Conservation (phyloP, 257 asterid species). For the Solanum chiquidenum region DNA sequence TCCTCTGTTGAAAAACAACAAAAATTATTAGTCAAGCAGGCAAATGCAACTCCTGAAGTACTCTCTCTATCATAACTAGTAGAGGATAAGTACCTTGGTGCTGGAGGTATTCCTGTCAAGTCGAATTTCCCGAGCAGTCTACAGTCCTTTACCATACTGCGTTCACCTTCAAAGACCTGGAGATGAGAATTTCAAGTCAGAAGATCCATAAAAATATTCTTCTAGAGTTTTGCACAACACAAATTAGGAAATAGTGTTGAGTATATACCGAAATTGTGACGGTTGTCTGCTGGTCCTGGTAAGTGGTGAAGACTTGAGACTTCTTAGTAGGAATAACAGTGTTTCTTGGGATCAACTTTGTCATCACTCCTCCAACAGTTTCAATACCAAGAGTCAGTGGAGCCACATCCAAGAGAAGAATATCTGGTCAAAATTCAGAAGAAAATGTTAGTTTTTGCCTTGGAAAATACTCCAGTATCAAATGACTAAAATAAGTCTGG, state of each 20-base stretch:
- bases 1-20: conserved; percentile 34
- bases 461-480: neutral
- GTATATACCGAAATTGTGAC: conserved; percentile 58
- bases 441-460: neutral
- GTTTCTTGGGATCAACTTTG: conserved; percentile 85
- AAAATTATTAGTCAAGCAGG: neutral
- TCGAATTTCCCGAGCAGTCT: conserved; percentile 78
- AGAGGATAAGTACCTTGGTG: conserved; percentile 40
- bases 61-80: neutral
- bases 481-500: neutral
- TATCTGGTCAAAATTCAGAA: conserved; percentile 21
- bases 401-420: conserved; percentile 84
- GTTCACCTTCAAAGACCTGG: conserved; percentile 81
- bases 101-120: conserved; percentile 63
- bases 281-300: conserved; percentile 77
- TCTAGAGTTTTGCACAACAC: neutral
- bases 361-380: conserved; percentile 94
- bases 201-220: neutral
- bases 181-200: neutral
- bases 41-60: neutral
- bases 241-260: neutral
- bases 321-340: conserved; percentile 66
- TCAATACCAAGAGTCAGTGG: conserved; percentile 82
- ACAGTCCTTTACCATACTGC: conserved; percentile 78
- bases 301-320: conserved; percentile 82